Percentiles rank a stretch among this genome's conserved stretches.
phyloP scores from a whole-genome alignment of 495 filamentous ascomycete species.

The Hypoxylon rickii region DNA sequence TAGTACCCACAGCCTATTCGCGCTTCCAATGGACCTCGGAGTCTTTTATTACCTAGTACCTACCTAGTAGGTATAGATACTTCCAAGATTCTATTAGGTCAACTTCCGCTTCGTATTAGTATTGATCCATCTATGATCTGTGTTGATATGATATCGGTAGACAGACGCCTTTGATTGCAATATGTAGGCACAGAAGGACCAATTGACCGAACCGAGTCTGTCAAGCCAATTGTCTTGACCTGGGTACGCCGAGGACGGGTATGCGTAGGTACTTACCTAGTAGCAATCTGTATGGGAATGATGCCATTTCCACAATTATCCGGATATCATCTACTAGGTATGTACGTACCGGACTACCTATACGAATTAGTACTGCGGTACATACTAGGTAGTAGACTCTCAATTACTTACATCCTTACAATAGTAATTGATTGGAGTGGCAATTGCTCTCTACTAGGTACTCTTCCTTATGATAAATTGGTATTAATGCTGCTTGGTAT shows the following conservation, averaged over 20 bases:
- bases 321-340: conserved; percentile 1
- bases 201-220: neutral
- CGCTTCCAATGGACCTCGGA: too few species aligned
- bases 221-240: neutral
- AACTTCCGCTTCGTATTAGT: neutral
- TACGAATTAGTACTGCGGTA: neutral
- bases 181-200: too few species aligned
- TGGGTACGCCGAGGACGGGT: too few species aligned
- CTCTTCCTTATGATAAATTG: neutral
- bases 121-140: too few species aligned
- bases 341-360: too few species aligned
- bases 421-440: too few species aligned
- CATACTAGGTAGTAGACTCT: neutral
- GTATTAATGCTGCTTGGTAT: neutral
- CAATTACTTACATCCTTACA: conserved; percentile 1
- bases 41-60: too few species aligned
- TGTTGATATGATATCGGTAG: too few species aligned
- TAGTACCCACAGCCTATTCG: too few species aligned
- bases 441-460: too few species aligned
- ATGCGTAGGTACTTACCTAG: neutral
- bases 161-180: too few species aligned
- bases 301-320: conserved; percentile 9
- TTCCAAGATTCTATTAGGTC: too few species aligned
- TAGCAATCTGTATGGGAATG: neutral
- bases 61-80: neutral